These are phyloP conservation scores for Amanita rubescens DNA, from an alignment of 768 basidiomycete species.

Conservation along the genomic window DNA sequence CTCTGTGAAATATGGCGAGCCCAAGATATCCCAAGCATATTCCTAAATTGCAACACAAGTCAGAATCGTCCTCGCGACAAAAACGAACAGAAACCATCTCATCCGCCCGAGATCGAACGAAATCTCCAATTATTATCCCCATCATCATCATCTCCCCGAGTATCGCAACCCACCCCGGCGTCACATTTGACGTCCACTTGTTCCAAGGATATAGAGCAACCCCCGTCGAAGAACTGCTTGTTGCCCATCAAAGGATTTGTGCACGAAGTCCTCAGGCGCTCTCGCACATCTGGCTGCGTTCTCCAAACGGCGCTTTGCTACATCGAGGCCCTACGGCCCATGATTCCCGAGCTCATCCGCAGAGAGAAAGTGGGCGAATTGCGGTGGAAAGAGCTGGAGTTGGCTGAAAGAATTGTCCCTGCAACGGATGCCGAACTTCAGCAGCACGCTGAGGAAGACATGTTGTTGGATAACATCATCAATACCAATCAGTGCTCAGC, in stretches of 20 bases:
- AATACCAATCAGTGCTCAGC: conserved; percentile 3
- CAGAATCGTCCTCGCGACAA: conserved; percentile 13
- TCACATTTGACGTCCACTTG: conserved; percentile 12
- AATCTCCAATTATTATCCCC: conserved; percentile 33
- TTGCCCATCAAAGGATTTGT: conserved; percentile 73
- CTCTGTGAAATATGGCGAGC: conserved; percentile 77
- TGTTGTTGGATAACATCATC: conserved; percentile 12
- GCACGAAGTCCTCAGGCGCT: conserved; percentile 82
- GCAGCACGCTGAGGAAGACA: conserved; percentile 27
- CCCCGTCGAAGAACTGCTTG: conserved; percentile 18
- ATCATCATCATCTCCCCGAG: conserved; percentile 21
- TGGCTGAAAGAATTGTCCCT: conserved; percentile 33
- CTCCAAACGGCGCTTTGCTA: conserved; percentile 87
- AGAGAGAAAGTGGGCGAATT: conserved; percentile 42
- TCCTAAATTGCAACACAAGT: conserved; percentile 25
- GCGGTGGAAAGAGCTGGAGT: conserved; percentile 31
- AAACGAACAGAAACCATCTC: conserved; percentile 11
- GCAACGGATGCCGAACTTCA: conserved; percentile 38
- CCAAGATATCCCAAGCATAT: conserved; percentile 59
- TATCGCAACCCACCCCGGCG: background rate
- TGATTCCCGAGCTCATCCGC: conserved; percentile 54
- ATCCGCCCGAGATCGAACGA: conserved; percentile 13
- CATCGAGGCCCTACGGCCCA: conserved; percentile 71
- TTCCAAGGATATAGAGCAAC: conserved; percentile 4
- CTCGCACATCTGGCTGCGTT: conserved; percentile 75